Evolutionary conservation across 495 filamentous ascomycete genomes (phyloP).

Genomic region (Annulohypoxylon moriforme): DNA sequence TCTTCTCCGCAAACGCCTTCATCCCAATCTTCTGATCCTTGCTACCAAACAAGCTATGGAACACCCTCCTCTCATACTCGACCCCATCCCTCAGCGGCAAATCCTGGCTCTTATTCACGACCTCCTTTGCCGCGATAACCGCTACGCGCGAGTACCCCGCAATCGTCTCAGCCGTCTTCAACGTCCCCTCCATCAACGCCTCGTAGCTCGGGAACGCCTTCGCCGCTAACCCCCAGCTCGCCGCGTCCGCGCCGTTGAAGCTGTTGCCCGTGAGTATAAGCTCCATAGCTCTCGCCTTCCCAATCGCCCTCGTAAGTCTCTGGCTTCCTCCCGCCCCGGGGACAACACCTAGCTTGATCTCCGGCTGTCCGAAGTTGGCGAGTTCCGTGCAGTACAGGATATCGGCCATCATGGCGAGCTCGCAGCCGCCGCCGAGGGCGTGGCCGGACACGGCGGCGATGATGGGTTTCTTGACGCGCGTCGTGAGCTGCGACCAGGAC

Average conservation of each 20-base stretch:
- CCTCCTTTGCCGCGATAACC: slow-evolving; percentile 94
- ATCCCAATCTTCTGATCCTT: slow-evolving; percentile 98
- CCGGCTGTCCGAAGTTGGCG: slow-evolving; percentile 94
- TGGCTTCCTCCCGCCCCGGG: slow-evolving; percentile 94
- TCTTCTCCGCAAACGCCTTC: slow-evolving; percentile 94
- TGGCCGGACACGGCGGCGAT: slow-evolving; percentile 95
- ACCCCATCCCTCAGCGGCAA: slow-evolving; percentile 85
- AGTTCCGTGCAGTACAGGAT: slow-evolving; percentile 86
- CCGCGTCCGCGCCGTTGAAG: slow-evolving; percentile 84
- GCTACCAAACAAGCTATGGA: slow-evolving; percentile 91
- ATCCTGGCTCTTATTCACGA: slow-evolving; percentile 97
- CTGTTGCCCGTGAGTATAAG: slow-evolving; percentile 87
- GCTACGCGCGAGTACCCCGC: slow-evolving; percentile 82
- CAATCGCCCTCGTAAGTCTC: slow-evolving; percentile 85
- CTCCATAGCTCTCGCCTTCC: slow-evolving; percentile 94
- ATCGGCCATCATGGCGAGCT: slow-evolving; percentile 97
- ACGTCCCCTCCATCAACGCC: slow-evolving; percentile 78
- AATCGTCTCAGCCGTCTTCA: slow-evolving; percentile 89
- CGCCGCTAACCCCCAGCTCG: slow-evolving; percentile 89
- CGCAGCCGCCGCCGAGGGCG: slow-evolving; percentile 93
- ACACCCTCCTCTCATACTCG: slow-evolving; percentile 92
- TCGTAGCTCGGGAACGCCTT: slow-evolving; percentile 83
- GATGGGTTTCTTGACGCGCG: slow-evolving; percentile 85
- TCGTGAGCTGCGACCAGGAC: slow-evolving; percentile 86
- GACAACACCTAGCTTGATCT: slow-evolving; percentile 93